Conservation (phyloP, 306 rosid genomes). For the Lathyrus tuberosus region DNA sequence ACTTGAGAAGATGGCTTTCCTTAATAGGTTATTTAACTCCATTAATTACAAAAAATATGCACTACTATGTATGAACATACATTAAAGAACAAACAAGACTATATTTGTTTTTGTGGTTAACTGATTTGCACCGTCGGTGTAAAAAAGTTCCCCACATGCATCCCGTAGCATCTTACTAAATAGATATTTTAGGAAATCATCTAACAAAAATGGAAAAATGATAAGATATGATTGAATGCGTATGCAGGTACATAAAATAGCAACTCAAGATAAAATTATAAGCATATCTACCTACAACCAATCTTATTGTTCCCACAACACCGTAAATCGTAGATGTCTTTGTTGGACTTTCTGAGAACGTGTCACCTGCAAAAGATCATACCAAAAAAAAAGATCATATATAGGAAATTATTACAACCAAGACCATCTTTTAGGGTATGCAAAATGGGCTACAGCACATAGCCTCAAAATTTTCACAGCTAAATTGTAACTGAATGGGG, state of each 20-base stretch:
- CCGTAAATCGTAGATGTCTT: slow-evolving; percentile 78
- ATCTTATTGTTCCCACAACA: slow-evolving; percentile 81
- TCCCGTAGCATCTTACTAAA: too few relatives aligned
- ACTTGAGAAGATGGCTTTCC: slow-evolving; percentile 8
- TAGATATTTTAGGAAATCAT: background rate
- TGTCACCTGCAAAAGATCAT: slow-evolving; percentile 53
- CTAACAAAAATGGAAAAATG: background rate
- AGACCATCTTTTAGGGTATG: too few relatives aligned
- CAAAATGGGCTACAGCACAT: too few relatives aligned
- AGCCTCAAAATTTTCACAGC: too few relatives aligned
- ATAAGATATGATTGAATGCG: background rate
- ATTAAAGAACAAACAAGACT: background rate
- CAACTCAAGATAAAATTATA: slow-evolving; percentile 28
- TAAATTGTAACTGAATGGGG: too few relatives aligned
- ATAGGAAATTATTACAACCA: background rate
- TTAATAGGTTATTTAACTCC: background rate
- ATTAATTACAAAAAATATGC: slow-evolving; percentile 8
- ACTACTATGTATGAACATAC: background rate
- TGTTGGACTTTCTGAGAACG: slow-evolving; percentile 49
- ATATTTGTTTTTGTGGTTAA: background rate
- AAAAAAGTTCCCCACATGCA: too few relatives aligned
- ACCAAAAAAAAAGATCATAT: background rate
- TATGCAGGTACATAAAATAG: background rate
- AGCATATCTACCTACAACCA: slow-evolving; percentile 70
- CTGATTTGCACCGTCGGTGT: too few relatives aligned